Evolutionary conservation across 2,329 filamentous ascomycete species (phyloP).

Genomic region (Fusarium nisikadoi): DNA sequence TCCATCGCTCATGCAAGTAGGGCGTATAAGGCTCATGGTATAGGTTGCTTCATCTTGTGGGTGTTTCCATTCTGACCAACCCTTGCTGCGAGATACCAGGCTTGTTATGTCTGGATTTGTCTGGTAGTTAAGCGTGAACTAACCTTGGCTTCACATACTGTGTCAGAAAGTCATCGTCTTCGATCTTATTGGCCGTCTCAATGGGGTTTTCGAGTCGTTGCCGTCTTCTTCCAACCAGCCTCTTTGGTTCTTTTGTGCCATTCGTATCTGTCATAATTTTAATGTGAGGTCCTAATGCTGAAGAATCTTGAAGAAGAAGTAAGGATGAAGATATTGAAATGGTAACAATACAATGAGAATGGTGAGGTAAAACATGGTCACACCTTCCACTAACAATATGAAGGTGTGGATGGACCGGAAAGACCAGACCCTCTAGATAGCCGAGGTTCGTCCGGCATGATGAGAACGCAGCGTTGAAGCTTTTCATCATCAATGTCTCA

Average conservation of each 20-base stretch:
- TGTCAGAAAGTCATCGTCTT: conserved; percentile 59
- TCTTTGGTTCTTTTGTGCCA: conserved; percentile 10
- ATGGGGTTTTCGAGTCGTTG: conserved; percentile 51
- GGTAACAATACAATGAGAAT: neutral
- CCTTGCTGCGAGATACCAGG: conserved; percentile 25
- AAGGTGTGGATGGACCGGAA: neutral
- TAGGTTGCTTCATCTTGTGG: conserved; percentile 56
- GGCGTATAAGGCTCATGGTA: conserved; percentile 55
- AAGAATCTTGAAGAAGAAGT: neutral
- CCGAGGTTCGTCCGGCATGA: conserved; percentile 34
- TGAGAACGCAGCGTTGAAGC: conserved; percentile 22
- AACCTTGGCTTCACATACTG: conserved; percentile 62
- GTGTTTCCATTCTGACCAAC: conserved; percentile 61
- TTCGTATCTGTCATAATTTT: conserved; percentile 20
- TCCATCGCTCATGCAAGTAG: conserved; percentile 51
- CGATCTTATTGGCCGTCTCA: conserved; percentile 59
- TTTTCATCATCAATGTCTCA: conserved; percentile 29
- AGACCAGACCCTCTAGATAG: conserved; percentile 17
- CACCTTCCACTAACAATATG: conserved; percentile 27
- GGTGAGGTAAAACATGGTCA: neutral
- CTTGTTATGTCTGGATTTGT: neutral
- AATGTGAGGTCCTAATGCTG: neutral
- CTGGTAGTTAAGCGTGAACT: conserved; percentile 11
- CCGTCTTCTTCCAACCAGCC: conserved; percentile 24
- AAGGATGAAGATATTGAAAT: neutral